A percentile compares a stretch with the other conserved stretches of the same genome.
These are phyloP conservation scores for Neoscytalidium dimidiatum DNA, from an alignment of 2,329 filamentous ascomycete species.

Conservation along the genomic window DNA sequence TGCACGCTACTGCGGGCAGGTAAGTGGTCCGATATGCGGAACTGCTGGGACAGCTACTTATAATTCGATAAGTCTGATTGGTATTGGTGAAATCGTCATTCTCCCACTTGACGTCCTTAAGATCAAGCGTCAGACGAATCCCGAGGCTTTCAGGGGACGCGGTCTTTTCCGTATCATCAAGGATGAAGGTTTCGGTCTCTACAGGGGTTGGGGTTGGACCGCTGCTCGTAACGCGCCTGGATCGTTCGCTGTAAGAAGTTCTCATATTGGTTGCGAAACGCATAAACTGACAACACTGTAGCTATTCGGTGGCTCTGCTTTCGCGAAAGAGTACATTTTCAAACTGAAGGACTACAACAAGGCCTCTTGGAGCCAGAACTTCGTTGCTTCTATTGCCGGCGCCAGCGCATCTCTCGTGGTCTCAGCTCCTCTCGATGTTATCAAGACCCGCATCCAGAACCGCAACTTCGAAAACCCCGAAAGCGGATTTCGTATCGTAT, in stretches of 20 bases:
- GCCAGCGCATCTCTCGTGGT: constrained; percentile 94
- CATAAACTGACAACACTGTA: constrained; percentile 39
- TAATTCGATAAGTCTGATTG: constrained; percentile 68
- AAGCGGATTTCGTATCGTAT: constrained; percentile 86
- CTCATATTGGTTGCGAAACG: not conserved
- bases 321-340: constrained; percentile 96
- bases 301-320: constrained; percentile 96
- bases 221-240: constrained; percentile 95
- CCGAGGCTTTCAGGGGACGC: constrained; percentile 93
- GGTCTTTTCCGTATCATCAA: constrained; percentile 85
- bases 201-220: constrained; percentile 97
- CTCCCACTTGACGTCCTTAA: constrained; percentile 95
- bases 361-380: constrained; percentile 94
- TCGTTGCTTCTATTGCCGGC: constrained; percentile 91
- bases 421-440: constrained; percentile 93
- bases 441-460: constrained; percentile 98
- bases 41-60: not conserved
- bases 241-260: constrained; percentile 78
- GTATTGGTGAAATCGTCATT: constrained; percentile 95
- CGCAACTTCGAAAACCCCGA: constrained; percentile 98
- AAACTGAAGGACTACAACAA: constrained; percentile 91
- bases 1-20: constrained; percentile 96
- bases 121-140: constrained; percentile 99
- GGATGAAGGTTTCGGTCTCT: constrained; percentile 93
- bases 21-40: constrained; percentile 39